phyloP scores from a whole-genome alignment of 768 basidiomycete genomes.

The Mycena capillaripes region DNA sequence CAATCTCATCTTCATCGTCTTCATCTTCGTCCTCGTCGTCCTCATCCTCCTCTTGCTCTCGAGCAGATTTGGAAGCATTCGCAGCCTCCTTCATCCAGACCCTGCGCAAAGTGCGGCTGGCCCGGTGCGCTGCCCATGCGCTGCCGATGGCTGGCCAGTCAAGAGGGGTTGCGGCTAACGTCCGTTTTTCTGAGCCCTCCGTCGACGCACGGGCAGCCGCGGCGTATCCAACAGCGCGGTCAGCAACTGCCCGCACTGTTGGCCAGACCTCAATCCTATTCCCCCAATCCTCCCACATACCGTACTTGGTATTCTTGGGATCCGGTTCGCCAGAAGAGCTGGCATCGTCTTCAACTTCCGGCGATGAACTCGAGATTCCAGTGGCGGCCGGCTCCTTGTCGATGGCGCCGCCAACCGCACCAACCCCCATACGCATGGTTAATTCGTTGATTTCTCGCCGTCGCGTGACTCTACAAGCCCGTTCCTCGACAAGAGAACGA shows the following conservation, averaged over 20 bases:
- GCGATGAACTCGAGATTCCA: slow-evolving; percentile 19
- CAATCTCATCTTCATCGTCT: slow-evolving; percentile 66
- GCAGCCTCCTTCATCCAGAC: slow-evolving; percentile 71
- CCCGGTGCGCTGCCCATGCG: slow-evolving; percentile 74
- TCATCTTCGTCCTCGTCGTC: slow-evolving; percentile 53
- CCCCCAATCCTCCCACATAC: slow-evolving; percentile 79
- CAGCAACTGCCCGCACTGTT: slow-evolving; percentile 79
- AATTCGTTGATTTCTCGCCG: slow-evolving; percentile 85
- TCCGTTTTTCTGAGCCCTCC: slow-evolving; percentile 50
- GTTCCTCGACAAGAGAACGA: slow-evolving; percentile 70
- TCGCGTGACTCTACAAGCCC: slow-evolving; percentile 67
- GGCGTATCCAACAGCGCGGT: slow-evolving; percentile 80
- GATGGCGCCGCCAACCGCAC: slow-evolving; percentile 77
- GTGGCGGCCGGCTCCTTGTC: slow-evolving; percentile 54
- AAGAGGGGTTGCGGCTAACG: slow-evolving; percentile 70
- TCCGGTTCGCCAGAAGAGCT: slow-evolving; percentile 1
- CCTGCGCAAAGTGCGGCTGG: slow-evolving; percentile 65
- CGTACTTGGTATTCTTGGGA: slow-evolving; percentile 32
- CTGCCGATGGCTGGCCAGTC: slow-evolving; percentile 76
- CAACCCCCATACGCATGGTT: slow-evolving; percentile 87
- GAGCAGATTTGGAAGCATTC: slow-evolving; percentile 40
- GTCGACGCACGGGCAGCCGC: slow-evolving; percentile 47
- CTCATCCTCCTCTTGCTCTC: slow-evolving; percentile 51
- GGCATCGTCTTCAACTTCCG: slow-evolving; percentile 27
- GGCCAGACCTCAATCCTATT: slow-evolving; percentile 77